Base-by-base conservation (phyloP, 2,329 filamentous ascomycete species). In the Trichoderma polysporum region DNA sequence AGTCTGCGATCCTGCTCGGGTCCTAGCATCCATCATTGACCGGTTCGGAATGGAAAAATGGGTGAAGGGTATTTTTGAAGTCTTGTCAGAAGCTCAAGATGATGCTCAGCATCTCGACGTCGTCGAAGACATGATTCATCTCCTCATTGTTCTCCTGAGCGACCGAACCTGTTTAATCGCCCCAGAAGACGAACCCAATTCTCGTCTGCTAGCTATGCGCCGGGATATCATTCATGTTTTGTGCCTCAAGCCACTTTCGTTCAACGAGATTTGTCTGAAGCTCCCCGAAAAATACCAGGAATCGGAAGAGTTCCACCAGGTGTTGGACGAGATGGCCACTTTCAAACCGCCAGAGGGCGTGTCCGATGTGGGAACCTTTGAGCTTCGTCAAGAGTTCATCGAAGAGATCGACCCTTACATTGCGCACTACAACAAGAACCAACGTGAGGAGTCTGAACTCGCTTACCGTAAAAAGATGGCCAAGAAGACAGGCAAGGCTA, bases 161-260 rank as follows among this genome's bases (percentile, higher is more conserved):
- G 95, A 99, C 76, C 88, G 95, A 29, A 93, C 91, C 2, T 91
- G 91, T 1, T 83, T 99, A 54, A 84, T 93, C 45, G 88, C 90
- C 1, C 82, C 84, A 8, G 86, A 91, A 66, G 86, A 90, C 60
- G 88, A 91, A 68, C 81, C 84, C 13, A 85, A 88, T 66, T 85
- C 90, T 19, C 88, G 91, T 60, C 78, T 91, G 10, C 82, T 89
- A 57, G 88, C 90, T 12, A 91, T 98, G 79, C 90, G 92, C 66
- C 90, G 93, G 57, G 96, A 99, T 74, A 91, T 99, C 70, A 91
- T 90, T 1, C 96, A 99, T 76, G 92, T 96, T 7, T 83, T 99
- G 31, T 98, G 94, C 81, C 98, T 98, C 84, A 97, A 96, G 78
- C 94, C 95, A 0, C 83, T 99, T 6, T 96, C 94, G 0, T 98